Percentiles rank a stretch among this genome's conserved stretches.
phyloP scores from a whole-genome alignment of 2,329 filamentous ascomycete species.

The Fusarium nodosum region DNA sequence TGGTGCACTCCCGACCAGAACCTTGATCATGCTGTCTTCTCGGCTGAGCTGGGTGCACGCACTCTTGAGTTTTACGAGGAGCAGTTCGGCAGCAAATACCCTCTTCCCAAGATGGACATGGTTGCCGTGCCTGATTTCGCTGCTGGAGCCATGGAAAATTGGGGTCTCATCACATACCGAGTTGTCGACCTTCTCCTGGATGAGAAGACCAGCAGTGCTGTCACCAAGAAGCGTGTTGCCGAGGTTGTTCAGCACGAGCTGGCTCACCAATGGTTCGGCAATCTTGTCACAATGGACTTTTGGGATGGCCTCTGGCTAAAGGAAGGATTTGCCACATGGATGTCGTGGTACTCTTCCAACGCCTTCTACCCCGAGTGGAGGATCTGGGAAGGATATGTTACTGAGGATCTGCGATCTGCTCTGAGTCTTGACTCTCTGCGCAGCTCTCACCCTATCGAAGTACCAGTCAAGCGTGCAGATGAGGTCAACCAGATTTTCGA shows the following conservation, averaged over 20 bases:
- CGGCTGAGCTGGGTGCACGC: constrained; percentile 87
- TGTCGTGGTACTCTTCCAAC: constrained; percentile 82
- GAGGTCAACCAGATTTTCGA: constrained; percentile 99
- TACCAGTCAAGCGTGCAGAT: constrained; percentile 93
- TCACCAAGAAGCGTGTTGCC: constrained; percentile 91
- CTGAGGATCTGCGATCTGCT: constrained; percentile 90
- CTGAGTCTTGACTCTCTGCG: constrained; percentile 89
- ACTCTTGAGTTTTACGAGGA: constrained; percentile 96
- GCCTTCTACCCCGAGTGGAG: constrained; percentile 98
- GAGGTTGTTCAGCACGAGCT: constrained; percentile 97
- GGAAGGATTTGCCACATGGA: constrained; percentile 81
- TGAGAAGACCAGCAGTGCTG: constrained; percentile 89
- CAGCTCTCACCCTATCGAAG: constrained; percentile 96
- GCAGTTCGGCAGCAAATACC: constrained; percentile 86
- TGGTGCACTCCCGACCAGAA: constrained; percentile 92
- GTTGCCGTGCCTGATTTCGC: constrained; percentile 95
- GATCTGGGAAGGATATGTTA: constrained; percentile 96
- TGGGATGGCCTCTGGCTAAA: constrained; percentile 99
- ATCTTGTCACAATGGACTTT: constrained; percentile 98
- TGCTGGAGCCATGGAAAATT: constrained; percentile 98
- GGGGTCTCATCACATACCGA: constrained; percentile 95
- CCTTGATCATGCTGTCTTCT: constrained; percentile 92
- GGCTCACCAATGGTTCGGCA: constrained; percentile 98
- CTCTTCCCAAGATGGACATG: constrained; percentile 55
- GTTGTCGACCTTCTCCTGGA: constrained; percentile 87